phyloP scores from a whole-genome alignment of 2,329 filamentous ascomycete species.

The Neofusicoccum ribis region DNA sequence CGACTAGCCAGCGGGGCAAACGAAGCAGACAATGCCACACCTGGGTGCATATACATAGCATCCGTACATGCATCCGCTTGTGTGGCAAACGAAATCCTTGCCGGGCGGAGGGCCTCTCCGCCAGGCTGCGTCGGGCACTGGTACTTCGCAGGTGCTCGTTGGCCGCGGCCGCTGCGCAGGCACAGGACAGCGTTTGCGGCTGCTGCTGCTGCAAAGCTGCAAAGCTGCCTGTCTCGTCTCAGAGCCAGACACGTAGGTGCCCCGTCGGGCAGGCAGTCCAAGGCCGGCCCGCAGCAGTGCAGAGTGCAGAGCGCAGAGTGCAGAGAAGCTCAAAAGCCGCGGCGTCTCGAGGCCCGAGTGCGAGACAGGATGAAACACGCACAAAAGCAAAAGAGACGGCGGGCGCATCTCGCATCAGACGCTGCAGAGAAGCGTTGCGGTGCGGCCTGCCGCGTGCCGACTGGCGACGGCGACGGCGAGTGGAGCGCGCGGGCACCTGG shows the following conservation, averaged over 20 bases:
- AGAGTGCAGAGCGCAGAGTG: background rate
- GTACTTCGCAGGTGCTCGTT: too few species aligned
- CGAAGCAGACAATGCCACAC: background rate
- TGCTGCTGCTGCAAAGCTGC: background rate
- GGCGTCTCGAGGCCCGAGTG: background rate
- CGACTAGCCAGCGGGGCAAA: background rate
- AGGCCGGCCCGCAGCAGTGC: background rate
- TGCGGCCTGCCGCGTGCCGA: background rate
- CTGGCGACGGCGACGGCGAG: too few species aligned
- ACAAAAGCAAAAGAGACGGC: background rate
- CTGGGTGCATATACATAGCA: background rate
- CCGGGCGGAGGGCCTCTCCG: too few species aligned
- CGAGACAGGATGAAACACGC: constrained; percentile 2
- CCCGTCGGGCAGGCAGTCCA: background rate
- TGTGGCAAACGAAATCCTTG: too few species aligned
- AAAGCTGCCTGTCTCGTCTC: background rate
- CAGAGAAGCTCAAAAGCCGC: background rate
- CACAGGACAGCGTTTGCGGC: background rate
- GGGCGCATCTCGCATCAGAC: constrained; percentile 1
- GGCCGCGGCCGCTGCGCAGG: too few species aligned
- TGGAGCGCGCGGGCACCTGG: too few species aligned
- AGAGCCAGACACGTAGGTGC: background rate
- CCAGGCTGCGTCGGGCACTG: too few species aligned
- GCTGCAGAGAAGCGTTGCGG: background rate
- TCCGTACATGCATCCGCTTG: background rate